phyloP scores from a whole-genome alignment of 1,284 basidiomycete species.

The Cystobasidium sp. region DNA sequence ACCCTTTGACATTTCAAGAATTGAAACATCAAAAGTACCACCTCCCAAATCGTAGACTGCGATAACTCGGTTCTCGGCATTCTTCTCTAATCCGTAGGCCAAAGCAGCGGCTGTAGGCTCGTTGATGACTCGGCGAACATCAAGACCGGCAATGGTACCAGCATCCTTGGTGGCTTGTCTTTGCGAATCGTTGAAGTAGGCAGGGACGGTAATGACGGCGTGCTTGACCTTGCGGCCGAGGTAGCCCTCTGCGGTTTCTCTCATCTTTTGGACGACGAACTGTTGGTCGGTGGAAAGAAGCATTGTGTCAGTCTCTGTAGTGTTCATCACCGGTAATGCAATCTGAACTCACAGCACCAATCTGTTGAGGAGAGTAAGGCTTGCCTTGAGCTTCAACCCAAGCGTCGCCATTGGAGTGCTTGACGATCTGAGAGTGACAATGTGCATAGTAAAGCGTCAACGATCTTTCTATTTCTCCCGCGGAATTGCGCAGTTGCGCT shows the following conservation, averaged over 20 bases:
- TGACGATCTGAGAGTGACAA: slow-evolving; percentile 66
- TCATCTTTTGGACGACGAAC: slow-evolving; percentile 83
- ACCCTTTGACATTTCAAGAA: slow-evolving; percentile 98
- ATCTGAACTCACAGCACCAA: slow-evolving; percentile 67
- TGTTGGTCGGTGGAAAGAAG: background rate
- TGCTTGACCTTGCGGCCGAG: slow-evolving; percentile 92
- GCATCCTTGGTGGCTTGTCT: slow-evolving; percentile 98
- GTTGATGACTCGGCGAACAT: slow-evolving; percentile 97
- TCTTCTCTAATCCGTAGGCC: slow-evolving; percentile 89
- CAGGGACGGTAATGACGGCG: slow-evolving; percentile 89
- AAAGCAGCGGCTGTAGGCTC: slow-evolving; percentile 98
- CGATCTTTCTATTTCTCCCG: background rate
- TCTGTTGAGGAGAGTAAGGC: slow-evolving; percentile 66
- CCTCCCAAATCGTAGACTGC: slow-evolving; percentile 96
- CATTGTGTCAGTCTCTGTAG: background rate
- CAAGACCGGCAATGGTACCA: slow-evolving; percentile 93
- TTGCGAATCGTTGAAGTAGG: slow-evolving; percentile 99
- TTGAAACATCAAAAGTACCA: slow-evolving; percentile 96
- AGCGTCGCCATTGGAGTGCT: slow-evolving; percentile 66
- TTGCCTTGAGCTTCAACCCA: slow-evolving; percentile 73
- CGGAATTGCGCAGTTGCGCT: background rate
- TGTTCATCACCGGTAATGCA: background rate
- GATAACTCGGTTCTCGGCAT: slow-evolving; percentile 76
- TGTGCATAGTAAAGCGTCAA: slow-evolving; percentile 64
- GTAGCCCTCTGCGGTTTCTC: slow-evolving; percentile 89